phyloP scores from a whole-genome alignment of 805 yeast genomes.

The Kodamaea jinghongensis region DNA sequence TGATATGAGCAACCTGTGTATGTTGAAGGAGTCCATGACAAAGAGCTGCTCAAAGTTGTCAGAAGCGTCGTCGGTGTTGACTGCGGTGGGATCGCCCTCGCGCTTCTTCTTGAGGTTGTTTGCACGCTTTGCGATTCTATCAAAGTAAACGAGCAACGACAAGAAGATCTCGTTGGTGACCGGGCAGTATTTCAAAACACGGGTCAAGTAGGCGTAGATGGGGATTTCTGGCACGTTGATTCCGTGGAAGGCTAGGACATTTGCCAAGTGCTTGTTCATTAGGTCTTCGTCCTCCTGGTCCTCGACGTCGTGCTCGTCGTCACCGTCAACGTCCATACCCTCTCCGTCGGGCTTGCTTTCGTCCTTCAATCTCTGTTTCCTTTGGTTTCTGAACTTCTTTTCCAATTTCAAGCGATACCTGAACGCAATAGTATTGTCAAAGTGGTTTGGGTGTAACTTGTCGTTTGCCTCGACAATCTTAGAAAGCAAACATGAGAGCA shows the following conservation, averaged over 20 bases:
- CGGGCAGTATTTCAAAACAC: constrained; percentile 95
- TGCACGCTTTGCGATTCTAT: constrained; percentile 84
- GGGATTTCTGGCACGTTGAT: constrained; percentile 95
- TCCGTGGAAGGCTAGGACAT: constrained; percentile 89
- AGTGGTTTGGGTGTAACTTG: constrained; percentile 67
- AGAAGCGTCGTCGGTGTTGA: constrained; percentile 8
- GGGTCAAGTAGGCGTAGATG: constrained; percentile 80
- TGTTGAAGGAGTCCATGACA: constrained; percentile 94
- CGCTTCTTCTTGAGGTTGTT: constrained; percentile 44
- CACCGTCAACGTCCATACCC: constrained; percentile 13
- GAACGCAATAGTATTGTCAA: constrained; percentile 44
- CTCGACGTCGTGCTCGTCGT: constrained; percentile 13
- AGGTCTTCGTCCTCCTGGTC: constrained; percentile 34
- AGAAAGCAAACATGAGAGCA: constrained; percentile 82
- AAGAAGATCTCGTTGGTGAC: constrained; percentile 96
- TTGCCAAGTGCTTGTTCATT: constrained; percentile 55
- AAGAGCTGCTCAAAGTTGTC: constrained; percentile 55
- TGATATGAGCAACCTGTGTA: constrained; percentile 88
- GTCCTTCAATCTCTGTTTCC: constrained; percentile 5
- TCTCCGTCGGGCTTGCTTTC: constrained; percentile 15
- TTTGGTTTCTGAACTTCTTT: constrained; percentile 22
- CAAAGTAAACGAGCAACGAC: constrained; percentile 88
- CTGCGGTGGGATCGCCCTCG: constrained; percentile 9
- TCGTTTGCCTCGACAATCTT: constrained; percentile 92
- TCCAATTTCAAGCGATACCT: constrained; percentile 39